Evolutionary conservation across 257 asterid species (phyloP), one percentile per base, ranked within the genome.

Genomic region (Thymus mandschuricus): DNA sequence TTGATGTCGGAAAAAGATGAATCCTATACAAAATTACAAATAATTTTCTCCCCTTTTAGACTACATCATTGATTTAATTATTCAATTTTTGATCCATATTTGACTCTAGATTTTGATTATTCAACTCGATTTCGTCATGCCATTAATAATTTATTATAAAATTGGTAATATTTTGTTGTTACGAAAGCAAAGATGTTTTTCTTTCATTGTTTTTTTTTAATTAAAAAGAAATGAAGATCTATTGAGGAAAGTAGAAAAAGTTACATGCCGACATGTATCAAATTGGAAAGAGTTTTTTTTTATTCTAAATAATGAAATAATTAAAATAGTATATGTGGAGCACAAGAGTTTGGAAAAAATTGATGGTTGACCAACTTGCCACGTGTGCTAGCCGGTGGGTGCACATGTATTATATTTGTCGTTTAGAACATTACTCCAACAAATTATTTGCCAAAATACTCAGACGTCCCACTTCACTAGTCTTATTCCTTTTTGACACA

Each of bases 331-430:
- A 30, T 10, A 2, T 65, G 44, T 66, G 62, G 8, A 35, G 62
- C 49, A 34, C 61, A 51, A 50, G 60, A 3, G 6, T 55, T 27
- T 51, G 31, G 29, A 51, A 15, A n/a, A 51, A 4, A 30, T 51
- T n/a, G 35, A 65, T 31, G 44, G 70, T 65, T 48, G 57, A 65
- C 70, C 31, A 60, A 55, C 35, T 28, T 55, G 6, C 35, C 35
- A 55, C 13, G 60, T 55, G 13, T 9, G 60, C 38, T 54, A 54
- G 13, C n/a, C 13, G 2, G 31, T 52, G 2, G 33, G 33, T 35
- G 40, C 21, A 15, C 8, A 15, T 21, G 3, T 51, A 12, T 4
- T 50, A 52, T 52, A 2, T 21, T 52, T 51, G 40, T 35, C 40
- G 40, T 35, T 35, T 35, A 1, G 0, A 3, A 35, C 40, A 35